Base-by-base conservation (phyloP, 495 filamentous ascomycete species). In the Ramalina intermedia region DNA sequence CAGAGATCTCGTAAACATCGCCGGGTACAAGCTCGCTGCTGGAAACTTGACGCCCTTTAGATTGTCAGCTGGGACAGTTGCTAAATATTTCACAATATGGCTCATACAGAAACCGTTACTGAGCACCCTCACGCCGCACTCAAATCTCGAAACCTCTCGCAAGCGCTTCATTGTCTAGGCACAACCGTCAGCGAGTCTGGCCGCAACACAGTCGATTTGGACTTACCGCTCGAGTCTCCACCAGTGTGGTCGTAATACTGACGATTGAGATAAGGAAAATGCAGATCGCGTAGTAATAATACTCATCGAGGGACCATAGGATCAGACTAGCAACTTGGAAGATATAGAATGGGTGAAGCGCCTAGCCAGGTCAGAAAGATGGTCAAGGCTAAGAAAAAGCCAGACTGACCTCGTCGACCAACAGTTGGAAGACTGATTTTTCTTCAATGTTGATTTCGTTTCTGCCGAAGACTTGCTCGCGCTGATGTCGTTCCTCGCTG, bases 281-380 rank as follows among this genome's bases (percentile, higher is more conserved):
- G 62, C 89, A 95, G 26, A 78, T 72, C 27, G 93, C 93, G 69
- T 99, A 99, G 61, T 96, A 96, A 56, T 94, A 96, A 58, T 99
- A 99, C 55, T 89, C 69, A 58, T 99, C 93, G 26, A 94, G 52
- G 14, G 89, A 94, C 93, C 93, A 99, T 4, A 99, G 80, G 41
- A 91, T 62, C 48, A 99, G 68, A 68, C 93, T 96, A 29, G 87
- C 89, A 57, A 99, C 80, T 61, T 99, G 93, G 65, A 99, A 99
- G 35, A 96, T 81, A 59, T 96, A 99, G 66, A 99, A 96, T 3
- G 93, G 93, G 59, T 96, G 91, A 61, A 99, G 87, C 4, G 83
- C 87, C 82, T 91, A 54, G 13, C 8, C 37, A 14, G 26, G 9
- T 48, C 27, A 41, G 46, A 36, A 39, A 46, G 13, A n/a, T 36